phyloP scores from a whole-genome alignment of 108 stramenopile genomes.

The Tribonema minus region DNA sequence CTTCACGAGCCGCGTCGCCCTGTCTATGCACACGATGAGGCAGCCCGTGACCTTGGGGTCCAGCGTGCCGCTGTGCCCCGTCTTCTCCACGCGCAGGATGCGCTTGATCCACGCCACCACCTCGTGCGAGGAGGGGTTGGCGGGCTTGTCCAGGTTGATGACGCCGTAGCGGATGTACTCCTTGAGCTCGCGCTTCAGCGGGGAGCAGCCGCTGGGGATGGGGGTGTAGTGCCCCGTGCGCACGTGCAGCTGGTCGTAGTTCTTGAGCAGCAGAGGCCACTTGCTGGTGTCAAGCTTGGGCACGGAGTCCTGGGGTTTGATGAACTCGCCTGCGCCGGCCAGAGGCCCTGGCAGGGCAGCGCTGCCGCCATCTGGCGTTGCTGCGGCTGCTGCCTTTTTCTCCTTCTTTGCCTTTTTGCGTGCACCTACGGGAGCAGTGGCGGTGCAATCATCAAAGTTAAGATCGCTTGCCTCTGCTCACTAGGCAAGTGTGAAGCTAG shows the following conservation, averaged over 20 bases:
- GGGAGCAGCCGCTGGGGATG: slow-evolving; percentile 89
- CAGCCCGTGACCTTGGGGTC: slow-evolving; percentile 99
- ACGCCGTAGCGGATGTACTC: slow-evolving; percentile 92
- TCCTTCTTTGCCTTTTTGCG: slow-evolving; percentile 19
- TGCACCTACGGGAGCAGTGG: not conserved
- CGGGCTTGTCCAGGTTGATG: slow-evolving; percentile 99
- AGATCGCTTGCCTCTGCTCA: too few species aligned
- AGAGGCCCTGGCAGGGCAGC: not conserved
- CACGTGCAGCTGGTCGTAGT: slow-evolving; percentile 88
- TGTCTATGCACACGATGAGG: slow-evolving; percentile 99
- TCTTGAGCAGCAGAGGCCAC: slow-evolving; percentile 97
- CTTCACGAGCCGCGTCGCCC: slow-evolving; percentile 97
- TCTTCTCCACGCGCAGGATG: slow-evolving; percentile 98
- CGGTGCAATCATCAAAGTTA: too few species aligned
- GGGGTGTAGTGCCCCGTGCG: slow-evolving; percentile 99
- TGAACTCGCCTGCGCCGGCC: slow-evolving; percentile 45
- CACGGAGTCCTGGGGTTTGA: slow-evolving; percentile 37
- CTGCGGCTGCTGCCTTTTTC: not conserved
- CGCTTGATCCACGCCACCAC: slow-evolving; percentile 99
- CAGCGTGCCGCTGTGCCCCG: slow-evolving; percentile 97
- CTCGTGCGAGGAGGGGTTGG: slow-evolving; percentile 97
- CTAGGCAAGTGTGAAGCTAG: too few species aligned
- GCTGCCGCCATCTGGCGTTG: not conserved
- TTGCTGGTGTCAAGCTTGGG: slow-evolving; percentile 50
- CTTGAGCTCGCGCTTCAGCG: slow-evolving; percentile 80